Base-by-base conservation (phyloP, 306 rosid species). In the Lagenaria siceraria region DNA sequence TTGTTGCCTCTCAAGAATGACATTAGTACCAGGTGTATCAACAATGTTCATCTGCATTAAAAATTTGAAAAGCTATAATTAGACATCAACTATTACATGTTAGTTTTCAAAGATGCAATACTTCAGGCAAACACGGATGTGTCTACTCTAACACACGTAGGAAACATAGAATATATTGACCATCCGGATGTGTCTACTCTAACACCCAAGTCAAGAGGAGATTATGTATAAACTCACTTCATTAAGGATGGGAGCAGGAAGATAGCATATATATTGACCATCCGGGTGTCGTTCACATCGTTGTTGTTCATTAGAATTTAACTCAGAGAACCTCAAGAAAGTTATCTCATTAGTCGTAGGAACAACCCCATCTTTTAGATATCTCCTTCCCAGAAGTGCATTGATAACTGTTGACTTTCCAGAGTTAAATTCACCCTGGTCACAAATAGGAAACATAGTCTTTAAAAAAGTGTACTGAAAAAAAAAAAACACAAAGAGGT, bases 21-120 rank as follows among this genome's bases (percentile, higher is more conserved):
- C 98, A 89, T 95, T 95, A 77, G 98, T 92, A 86, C 98, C 98
- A 62, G 98, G 98, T 75, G 98, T 95, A 82, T 95, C 98, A 58
- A 95, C 97, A 81, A 95, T 63, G 68, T 81, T 89, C 93, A 95
- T 95, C 99, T 92, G 97, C 77, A 70, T 80, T 49, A 76, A 76
- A 73, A 82, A 78, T 12, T 11, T 14, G 56, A 58, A 43, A 11
- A 40, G 65, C 31, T 69, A 31, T 35, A 9, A 70, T 70, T 46
- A 70, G 33, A 46, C 58, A 15, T 24, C 40, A 48, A 43, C 25
- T 15, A 25, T 27, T 40, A 48, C 40, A 25, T 27, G 52, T 43
- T 12, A 1, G 38, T 24, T 24, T 24, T 14, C 27, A 27, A 19
- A 72, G 15, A 19, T 66, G 18, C 48, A 21, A 74, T 17, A 18